Conservation (phyloP, 306 rosid species). For the Prinsepia uniflora region DNA sequence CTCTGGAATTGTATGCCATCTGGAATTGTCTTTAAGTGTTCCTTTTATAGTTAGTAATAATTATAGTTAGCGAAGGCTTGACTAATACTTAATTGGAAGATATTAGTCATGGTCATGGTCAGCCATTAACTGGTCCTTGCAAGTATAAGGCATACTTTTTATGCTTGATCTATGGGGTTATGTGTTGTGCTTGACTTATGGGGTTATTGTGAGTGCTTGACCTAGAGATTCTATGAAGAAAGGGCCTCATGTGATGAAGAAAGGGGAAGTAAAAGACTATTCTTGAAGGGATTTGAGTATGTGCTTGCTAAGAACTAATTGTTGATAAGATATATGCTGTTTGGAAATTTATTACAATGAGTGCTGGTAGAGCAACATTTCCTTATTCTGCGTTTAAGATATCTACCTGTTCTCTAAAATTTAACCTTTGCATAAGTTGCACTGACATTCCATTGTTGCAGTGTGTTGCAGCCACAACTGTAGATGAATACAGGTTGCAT, state of each 20-base stretch:
- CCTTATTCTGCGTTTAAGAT: slow-evolving; percentile 9
- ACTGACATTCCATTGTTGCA: slow-evolving; percentile 36
- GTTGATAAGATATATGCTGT: neutral
- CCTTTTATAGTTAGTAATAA: slow-evolving; percentile 4
- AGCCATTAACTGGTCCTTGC: neutral
- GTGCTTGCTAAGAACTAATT: neutral
- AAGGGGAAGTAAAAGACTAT: slow-evolving; percentile 7
- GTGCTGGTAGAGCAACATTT: neutral
- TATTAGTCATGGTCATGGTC: neutral
- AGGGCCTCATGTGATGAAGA: neutral
- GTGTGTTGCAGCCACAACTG: slow-evolving; percentile 91
- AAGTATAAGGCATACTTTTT: neutral
- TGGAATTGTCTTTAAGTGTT: neutral
- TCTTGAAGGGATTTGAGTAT: slow-evolving; percentile 3
- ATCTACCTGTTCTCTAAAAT: neutral
- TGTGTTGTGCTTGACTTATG: slow-evolving; percentile 2
- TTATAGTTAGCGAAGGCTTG: slow-evolving; percentile 23
- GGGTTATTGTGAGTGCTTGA: neutral
- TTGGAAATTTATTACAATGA: neutral
- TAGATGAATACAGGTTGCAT: slow-evolving; percentile 74
- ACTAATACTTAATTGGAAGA: slow-evolving; percentile 2
- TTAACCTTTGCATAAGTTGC: neutral
- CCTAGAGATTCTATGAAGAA: slow-evolving; percentile 1
- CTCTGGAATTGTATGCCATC: slow-evolving; percentile 3
- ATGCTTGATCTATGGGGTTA: neutral